Percentiles rank a stretch among this genome's conserved stretches.
phyloP scores from a whole-genome alignment of 495 filamentous ascomycete species.

The Sphaerosporella brunnea region DNA sequence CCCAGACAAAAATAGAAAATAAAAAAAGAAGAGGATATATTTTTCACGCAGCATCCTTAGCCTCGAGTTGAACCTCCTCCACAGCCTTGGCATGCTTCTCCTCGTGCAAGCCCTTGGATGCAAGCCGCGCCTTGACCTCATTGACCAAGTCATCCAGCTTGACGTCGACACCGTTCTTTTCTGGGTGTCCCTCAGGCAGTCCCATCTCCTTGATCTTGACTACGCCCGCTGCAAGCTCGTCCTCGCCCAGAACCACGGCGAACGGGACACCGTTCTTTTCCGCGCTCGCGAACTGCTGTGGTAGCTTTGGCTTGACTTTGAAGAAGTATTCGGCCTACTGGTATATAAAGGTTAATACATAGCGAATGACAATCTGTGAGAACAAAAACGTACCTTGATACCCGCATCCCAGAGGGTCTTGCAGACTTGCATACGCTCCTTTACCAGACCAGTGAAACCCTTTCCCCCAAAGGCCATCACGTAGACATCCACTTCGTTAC shows the following conservation, averaged over 20 bases:
- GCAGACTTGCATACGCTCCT: constrained; percentile 62
- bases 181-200: constrained; percentile 56
- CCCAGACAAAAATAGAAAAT: too few relatives aligned
- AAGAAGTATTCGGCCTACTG: constrained; percentile 61
- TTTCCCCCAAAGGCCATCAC: constrained; percentile 90
- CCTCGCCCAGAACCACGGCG: constrained; percentile 62
- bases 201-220: constrained; percentile 76
- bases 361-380: too few relatives aligned
- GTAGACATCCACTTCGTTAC: constrained; percentile 67
- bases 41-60: too few relatives aligned
- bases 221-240: constrained; percentile 55
- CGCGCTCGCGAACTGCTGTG: constrained; percentile 61
- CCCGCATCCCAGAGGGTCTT: constrained; percentile 58
- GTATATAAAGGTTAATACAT: too few relatives aligned
- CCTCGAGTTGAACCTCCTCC: constrained; percentile 13
- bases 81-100: constrained; percentile 4
- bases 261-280: constrained; percentile 55
- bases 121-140: constrained; percentile 40
- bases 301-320: constrained; percentile 63
- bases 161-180: constrained; percentile 70
- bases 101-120: constrained; percentile 6
- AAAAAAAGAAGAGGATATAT: too few relatives aligned
- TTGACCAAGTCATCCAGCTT: constrained; percentile 39
- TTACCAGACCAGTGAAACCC: constrained; percentile 60
- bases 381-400: too few relatives aligned